A percentile compares a stretch with the other conserved stretches of the same genome.
phyloP scores from a whole-genome alignment of 179 eudicot species.

The Silene vulgaris region DNA sequence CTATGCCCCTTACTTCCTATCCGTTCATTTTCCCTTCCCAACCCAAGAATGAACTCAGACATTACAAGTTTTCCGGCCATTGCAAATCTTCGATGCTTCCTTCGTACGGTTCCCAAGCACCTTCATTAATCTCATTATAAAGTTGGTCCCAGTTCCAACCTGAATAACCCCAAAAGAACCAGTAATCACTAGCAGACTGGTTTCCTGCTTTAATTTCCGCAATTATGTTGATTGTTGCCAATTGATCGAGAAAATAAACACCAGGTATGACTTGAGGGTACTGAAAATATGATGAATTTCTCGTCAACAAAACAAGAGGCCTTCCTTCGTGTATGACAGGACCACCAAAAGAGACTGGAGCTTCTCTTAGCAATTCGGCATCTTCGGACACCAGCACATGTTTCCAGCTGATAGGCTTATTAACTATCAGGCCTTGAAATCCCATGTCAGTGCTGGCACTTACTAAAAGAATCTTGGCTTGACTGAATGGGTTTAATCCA shows the following conservation, averaged over 20 bases:
- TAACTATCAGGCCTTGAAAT: slow-evolving; percentile 66
- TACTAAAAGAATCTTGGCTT: slow-evolving; percentile 53
- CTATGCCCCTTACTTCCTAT: too few species aligned
- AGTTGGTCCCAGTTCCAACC: slow-evolving; percentile 78
- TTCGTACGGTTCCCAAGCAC: slow-evolving; percentile 50
- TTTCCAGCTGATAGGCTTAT: slow-evolving; percentile 69
- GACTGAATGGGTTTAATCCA: slow-evolving; percentile 42
- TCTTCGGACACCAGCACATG: slow-evolving; percentile 38
- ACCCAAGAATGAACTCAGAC: not conserved
- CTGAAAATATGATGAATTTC: slow-evolving; percentile 25
- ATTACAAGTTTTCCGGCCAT: slow-evolving; percentile 42
- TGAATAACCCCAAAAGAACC: slow-evolving; percentile 82
- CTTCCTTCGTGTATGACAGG: slow-evolving; percentile 47
- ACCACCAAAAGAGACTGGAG: slow-evolving; percentile 73
- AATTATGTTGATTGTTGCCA: slow-evolving; percentile 34
- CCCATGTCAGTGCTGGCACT: slow-evolving; percentile 48
- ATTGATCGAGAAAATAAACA: slow-evolving; percentile 55
- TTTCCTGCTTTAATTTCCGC: slow-evolving; percentile 42
- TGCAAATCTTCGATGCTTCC: slow-evolving; percentile 33
- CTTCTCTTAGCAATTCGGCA: slow-evolving; percentile 41
- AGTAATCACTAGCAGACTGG: slow-evolving; percentile 40
- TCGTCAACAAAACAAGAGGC: slow-evolving; percentile 63
- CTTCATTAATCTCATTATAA: slow-evolving; percentile 59
- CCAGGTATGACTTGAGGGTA: slow-evolving; percentile 47
- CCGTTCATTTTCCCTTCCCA: not conserved